These are phyloP conservation scores for Tylopilus sp. DNA, from an alignment of 768 basidiomycete genomes.

Conservation along the genomic window DNA sequence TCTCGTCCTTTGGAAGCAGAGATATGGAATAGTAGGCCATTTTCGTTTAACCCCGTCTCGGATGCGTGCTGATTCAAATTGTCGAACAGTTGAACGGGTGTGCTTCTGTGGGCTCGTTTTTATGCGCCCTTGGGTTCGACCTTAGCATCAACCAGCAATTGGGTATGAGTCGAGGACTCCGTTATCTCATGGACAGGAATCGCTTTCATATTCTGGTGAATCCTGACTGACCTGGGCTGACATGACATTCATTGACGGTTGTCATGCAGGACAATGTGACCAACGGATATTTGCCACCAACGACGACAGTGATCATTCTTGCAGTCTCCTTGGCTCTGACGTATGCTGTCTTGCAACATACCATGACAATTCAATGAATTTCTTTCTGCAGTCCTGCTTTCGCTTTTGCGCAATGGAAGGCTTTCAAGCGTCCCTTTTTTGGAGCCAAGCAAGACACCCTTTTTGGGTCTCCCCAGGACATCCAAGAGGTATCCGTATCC, in stretches of 20 bases:
- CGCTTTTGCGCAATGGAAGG: conserved; percentile 49
- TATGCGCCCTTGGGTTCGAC: conserved; percentile 54
- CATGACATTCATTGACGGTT: neutral
- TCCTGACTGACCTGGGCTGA: neutral
- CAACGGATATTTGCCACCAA: conserved; percentile 48
- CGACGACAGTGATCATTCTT: conserved; percentile 48
- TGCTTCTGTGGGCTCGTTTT: conserved; percentile 60
- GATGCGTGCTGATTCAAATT: conserved; percentile 5
- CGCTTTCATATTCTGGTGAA: conserved; percentile 51
- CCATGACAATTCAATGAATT: neutral
- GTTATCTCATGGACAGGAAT: conserved; percentile 63
- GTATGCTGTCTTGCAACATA: conserved; percentile 36
- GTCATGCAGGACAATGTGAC: conserved; percentile 43
- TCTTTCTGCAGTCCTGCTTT: conserved; percentile 42
- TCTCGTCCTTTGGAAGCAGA: conserved; percentile 42
- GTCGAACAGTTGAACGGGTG: conserved; percentile 41
- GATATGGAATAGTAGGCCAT: conserved; percentile 47
- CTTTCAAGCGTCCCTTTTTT: conserved; percentile 50
- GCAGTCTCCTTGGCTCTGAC: conserved; percentile 51
- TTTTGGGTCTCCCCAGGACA: conserved; percentile 24
- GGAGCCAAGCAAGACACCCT: conserved; percentile 24
- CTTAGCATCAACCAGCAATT: conserved; percentile 52
- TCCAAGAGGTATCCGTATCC: conserved; percentile 14
- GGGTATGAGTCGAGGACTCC: conserved; percentile 62
- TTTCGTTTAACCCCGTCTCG: neutral